Percentiles rank a stretch among this genome's conserved stretches.
Evolutionary conservation across 1,139 yeast species (phyloP).

Genomic region (Pichia sp.): DNA sequence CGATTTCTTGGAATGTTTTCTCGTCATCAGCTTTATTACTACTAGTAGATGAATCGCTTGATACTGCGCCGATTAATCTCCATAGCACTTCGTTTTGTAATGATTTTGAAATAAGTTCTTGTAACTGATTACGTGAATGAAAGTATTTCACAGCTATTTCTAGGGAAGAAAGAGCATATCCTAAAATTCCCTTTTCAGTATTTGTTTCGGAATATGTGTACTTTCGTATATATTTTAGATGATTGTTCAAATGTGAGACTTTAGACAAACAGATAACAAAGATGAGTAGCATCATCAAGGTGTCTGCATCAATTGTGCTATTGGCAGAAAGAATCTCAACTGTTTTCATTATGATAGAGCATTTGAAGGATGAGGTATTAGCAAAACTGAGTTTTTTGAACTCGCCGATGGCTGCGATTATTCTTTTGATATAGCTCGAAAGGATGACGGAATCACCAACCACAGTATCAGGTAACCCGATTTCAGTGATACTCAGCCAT

Average conservation of each 20-base stretch:
- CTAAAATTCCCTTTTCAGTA: conserved; percentile 28
- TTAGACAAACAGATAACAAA: conserved; percentile 67
- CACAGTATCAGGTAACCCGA: conserved; percentile 49
- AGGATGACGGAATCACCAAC: conserved; percentile 25
- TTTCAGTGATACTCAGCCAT: conserved; percentile 64
- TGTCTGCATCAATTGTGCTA: conserved; percentile 67
- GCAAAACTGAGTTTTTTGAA: conserved; percentile 51
- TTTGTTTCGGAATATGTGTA: conserved; percentile 47
- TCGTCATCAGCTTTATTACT: conserved; percentile 23
- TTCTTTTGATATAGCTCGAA: conserved; percentile 41
- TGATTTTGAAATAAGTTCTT: conserved; percentile 36
- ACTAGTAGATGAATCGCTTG: conserved; percentile 21
- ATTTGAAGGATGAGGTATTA: conserved; percentile 51
- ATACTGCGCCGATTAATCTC: conserved; percentile 42
- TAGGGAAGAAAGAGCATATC: conserved; percentile 69
- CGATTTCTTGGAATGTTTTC: conserved; percentile 16
- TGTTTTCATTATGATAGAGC: conserved; percentile 50
- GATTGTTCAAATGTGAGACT: conserved; percentile 57
- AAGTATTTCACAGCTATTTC: conserved; percentile 78
- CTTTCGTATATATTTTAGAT: conserved; percentile 59
- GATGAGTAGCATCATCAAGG: conserved; percentile 66
- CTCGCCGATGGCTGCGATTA: conserved; percentile 50
- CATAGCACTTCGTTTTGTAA: conserved; percentile 51
- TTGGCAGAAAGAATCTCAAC: conserved; percentile 47
- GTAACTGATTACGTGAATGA: conserved; percentile 40